Conservation (phyloP, 2,329 filamentous ascomycete species). For the Fusarium coicis region DNA sequence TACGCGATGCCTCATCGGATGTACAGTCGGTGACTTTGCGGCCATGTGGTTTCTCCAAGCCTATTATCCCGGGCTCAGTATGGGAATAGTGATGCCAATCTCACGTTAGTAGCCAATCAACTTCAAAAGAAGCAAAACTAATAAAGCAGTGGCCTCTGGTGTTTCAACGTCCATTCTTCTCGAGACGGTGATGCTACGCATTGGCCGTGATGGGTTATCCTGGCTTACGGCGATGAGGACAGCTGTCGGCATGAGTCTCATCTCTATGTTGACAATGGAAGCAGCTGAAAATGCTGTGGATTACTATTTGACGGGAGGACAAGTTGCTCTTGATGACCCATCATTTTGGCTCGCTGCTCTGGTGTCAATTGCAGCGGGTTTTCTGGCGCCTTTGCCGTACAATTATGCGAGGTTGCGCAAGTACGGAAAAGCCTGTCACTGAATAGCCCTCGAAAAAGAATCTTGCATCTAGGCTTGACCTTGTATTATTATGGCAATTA, state of each 20-base stretch:
- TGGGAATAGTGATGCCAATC: constrained; percentile 61
- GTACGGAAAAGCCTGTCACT: constrained; percentile 61
- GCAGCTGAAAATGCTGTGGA: constrained; percentile 65
- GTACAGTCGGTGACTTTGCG: constrained; percentile 66
- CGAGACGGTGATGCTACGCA: constrained; percentile 61
- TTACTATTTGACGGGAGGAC: constrained; percentile 64
- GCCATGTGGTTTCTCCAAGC: constrained; percentile 66
- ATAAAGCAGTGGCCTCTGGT: constrained; percentile 59
- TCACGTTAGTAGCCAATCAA: constrained; percentile 53
- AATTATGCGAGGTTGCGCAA: constrained; percentile 62
- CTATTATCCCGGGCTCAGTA: constrained; percentile 57
- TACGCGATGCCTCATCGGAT: constrained; percentile 64
- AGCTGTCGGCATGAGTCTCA: constrained; percentile 67
- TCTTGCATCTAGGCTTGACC: neutral
- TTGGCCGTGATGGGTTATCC: constrained; percentile 58
- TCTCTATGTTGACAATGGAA: constrained; percentile 70
- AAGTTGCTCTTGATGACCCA: constrained; percentile 58
- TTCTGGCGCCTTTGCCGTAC: constrained; percentile 62
- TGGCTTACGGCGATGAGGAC: constrained; percentile 61
- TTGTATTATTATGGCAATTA: neutral
- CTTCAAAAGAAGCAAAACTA: accelerated
- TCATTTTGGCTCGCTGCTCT: constrained; percentile 63
- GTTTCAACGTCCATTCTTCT: constrained; percentile 62
- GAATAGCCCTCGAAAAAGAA: neutral
- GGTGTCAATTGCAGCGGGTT: constrained; percentile 56